A percentile compares a stretch with the other conserved stretches of the same genome.
Conservation (phyloP, 163 green algal genomes). For the Scenedesmus sp. region DNA sequence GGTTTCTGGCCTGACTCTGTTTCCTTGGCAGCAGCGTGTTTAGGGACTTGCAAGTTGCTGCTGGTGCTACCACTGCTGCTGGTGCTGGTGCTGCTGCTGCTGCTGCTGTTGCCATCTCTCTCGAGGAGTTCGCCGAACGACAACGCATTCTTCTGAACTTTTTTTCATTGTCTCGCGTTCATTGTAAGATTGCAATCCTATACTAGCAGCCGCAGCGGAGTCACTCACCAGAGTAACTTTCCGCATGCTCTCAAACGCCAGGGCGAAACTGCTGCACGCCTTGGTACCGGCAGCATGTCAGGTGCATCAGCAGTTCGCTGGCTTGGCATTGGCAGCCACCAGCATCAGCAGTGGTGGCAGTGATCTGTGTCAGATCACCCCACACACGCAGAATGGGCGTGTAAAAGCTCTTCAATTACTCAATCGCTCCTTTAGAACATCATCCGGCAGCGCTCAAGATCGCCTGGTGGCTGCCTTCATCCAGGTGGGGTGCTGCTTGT, state of each 20-base stretch:
- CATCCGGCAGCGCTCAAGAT: not conserved
- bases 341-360: not conserved
- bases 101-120: not conserved
- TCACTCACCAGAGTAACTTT: not conserved
- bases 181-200: not conserved
- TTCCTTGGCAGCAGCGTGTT: not conserved
- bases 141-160: not conserved
- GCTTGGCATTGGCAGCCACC: conserved; percentile 7
- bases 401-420: not conserved
- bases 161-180: not conserved
- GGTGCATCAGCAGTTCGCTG: not conserved
- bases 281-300: not conserved
- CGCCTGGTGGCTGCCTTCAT: not conserved
- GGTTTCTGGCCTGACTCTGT: too few species aligned
- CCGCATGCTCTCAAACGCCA: not conserved
- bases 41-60: not conserved
- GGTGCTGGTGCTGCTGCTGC: not conserved
- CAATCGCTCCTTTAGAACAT: not conserved
- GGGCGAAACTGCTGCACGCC: not conserved
- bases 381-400: not conserved
- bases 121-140: not conserved
- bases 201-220: not conserved
- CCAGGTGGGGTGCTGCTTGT: not conserved
- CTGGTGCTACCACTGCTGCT: not conserved
- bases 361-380: not conserved